A percentile compares a stretch with the other conserved stretches of the same genome.
These are phyloP conservation scores for Pinguiococcus pyrenoidosus DNA, from an alignment of 108 stramenopile genomes.

Conservation along the genomic window DNA sequence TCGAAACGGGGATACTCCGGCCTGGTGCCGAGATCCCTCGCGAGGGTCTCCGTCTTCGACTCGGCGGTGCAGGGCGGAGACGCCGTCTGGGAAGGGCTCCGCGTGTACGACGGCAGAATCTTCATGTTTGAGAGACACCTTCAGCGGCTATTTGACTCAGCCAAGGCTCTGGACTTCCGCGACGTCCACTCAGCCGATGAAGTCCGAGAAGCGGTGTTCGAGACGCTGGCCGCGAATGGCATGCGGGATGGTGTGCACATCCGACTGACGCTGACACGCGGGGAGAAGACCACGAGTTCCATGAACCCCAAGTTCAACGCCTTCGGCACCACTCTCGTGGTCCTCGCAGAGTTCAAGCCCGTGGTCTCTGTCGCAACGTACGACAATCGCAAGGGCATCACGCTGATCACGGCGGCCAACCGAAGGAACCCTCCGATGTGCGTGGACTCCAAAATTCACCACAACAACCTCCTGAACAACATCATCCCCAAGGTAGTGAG, in stretches of 20 bases:
- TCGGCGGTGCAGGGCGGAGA: constrained; percentile 84
- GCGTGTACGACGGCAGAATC: constrained; percentile 66
- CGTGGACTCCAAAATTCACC: constrained; percentile 76
- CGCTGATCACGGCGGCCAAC: constrained; percentile 57
- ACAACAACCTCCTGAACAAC: constrained; percentile 62
- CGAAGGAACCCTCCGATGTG: constrained; percentile 62
- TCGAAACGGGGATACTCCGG: background rate
- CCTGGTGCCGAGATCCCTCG: constrained; percentile 3
- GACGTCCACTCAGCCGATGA: constrained; percentile 36
- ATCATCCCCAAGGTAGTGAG: constrained; percentile 21
- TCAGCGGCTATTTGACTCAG: constrained; percentile 60
- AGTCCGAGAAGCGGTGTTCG: constrained; percentile 66
- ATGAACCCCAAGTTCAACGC: constrained; percentile 86
- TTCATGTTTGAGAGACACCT: constrained; percentile 70
- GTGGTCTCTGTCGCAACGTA: constrained; percentile 62
- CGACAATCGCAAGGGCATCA: constrained; percentile 64
- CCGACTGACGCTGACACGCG: constrained; percentile 72
- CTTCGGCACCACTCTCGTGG: constrained; percentile 75
- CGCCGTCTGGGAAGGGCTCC: constrained; percentile 73
- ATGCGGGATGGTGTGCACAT: constrained; percentile 82
- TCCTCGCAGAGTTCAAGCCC: constrained; percentile 77
- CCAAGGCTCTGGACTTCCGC: constrained; percentile 67
- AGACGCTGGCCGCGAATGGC: constrained; percentile 75
- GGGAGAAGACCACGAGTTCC: constrained; percentile 64
- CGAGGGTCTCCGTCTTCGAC: constrained; percentile 65